Evolutionary conservation across 2,329 filamentous ascomycete genomes (phyloP).

Genomic region (Geoglossum cookeanum): DNA sequence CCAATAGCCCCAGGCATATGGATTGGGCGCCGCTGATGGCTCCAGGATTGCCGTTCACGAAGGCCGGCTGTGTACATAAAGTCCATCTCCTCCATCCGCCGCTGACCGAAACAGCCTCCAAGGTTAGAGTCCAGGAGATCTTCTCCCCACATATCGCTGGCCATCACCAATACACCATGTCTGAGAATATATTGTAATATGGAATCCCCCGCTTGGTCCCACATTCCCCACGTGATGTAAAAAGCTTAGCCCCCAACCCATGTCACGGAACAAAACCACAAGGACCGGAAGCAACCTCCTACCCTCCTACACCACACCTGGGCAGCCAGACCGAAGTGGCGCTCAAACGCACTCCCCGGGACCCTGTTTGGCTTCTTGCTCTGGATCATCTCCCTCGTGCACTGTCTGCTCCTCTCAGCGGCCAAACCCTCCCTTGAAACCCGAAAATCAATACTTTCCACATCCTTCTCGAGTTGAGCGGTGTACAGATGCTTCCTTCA

Average conservation of each 20-base stretch:
- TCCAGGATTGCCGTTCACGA: neutral
- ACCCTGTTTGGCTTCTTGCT: neutral
- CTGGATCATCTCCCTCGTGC: neutral
- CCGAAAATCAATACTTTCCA: neutral
- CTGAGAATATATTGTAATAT: neutral
- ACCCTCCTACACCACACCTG: neutral
- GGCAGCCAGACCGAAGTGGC: neutral
- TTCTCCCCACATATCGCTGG: neutral
- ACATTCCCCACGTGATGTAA: neutral
- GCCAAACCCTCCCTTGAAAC: neutral
- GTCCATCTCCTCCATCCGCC: neutral
- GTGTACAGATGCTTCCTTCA: neutral
- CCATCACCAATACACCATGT: too few relatives aligned
- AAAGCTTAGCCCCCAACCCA: neutral
- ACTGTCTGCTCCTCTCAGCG: neutral
- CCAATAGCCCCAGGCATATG: neutral
- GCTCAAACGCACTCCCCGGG: neutral
- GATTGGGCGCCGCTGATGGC: neutral
- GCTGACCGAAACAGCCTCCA: too few relatives aligned
- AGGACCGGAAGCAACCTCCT: neutral
- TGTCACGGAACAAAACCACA: neutral
- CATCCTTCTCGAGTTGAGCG: neutral
- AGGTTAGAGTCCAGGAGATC: too few relatives aligned
- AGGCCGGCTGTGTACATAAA: neutral
- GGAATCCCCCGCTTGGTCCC: neutral